Evolutionary conservation across 495 filamentous ascomycete species (phyloP).

Genomic region (Barbatosphaeria neglecta): DNA sequence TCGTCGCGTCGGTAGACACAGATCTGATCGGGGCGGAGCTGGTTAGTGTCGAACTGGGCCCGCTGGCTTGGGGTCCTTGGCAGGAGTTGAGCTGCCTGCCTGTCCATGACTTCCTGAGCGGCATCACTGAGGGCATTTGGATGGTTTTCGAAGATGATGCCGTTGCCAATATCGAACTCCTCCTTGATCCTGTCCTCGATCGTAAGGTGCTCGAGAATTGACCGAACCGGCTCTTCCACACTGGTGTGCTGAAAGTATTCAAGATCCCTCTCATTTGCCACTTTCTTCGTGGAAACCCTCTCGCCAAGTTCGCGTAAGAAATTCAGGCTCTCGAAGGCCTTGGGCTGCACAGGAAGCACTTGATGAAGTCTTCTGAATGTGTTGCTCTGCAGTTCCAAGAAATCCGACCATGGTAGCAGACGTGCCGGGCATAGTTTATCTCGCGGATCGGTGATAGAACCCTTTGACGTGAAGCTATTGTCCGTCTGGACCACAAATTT

Average conservation of each 20-base stretch:
- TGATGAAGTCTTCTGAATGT: constrained; percentile 1
- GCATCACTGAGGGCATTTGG: background rate
- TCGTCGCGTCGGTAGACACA: constrained; percentile 12
- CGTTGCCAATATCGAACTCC: constrained; percentile 1
- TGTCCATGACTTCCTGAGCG: background rate
- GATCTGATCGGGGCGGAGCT: constrained; percentile 13
- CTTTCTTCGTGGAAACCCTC: background rate
- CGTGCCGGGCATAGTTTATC: background rate
- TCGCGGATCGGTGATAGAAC: background rate
- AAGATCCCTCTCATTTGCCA: constrained; percentile 2
- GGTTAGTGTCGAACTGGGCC: constrained; percentile 1
- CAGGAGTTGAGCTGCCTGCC: background rate
- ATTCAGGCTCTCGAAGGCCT: background rate
- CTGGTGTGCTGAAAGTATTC: constrained; percentile 1
- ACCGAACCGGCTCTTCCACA: constrained; percentile 2
- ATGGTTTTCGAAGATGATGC: constrained; percentile 4
- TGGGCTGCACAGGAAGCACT: background rate
- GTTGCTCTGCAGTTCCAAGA: constrained; percentile 2
- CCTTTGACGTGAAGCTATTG: constrained; percentile 1
- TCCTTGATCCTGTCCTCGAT: background rate
- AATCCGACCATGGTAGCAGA: constrained; percentile 1
- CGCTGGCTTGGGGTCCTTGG: background rate
- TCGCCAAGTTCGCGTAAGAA: background rate
- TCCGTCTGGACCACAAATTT: constrained; percentile 1
- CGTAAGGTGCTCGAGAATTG: constrained; percentile 1